Evolutionary conservation across 2,329 filamentous ascomycete species (phyloP), one percentile per base, ranked within the genome.

Genomic region (Colletotrichum sp.): DNA sequence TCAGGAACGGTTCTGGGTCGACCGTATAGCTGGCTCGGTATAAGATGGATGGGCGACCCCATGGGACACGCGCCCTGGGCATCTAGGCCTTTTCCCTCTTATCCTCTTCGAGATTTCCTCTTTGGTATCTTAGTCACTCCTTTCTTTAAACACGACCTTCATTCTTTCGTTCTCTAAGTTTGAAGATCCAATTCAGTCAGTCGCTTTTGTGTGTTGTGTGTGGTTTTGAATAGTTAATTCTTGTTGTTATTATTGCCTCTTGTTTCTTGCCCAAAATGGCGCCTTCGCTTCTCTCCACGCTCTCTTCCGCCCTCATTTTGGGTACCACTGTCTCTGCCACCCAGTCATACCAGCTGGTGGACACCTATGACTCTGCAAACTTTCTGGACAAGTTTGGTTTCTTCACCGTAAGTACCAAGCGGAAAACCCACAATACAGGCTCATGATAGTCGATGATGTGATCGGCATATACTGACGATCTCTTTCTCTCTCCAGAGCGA

Each of bases 351-450:
- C 61, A 77, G 18, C 32, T 79, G 32, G 52, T 36, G 0, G 75
- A 79, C 43, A 77, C 57, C 10, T 79, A 79, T 28, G 76, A 79
- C 60, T 71, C 78, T 15, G 71, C 75, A 4, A 89, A 89, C 82
- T 89, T 90, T 80, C 87, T 89, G 57, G 82, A 85, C 79, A 87
- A 89, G 80, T 89, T 88, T 77, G 73, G 82, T 58, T 89, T 89
- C 80, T 82, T 85, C 71, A 80, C 80, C 78, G 85, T 86, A 80
- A 67, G 82, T 16, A 52, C 43, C 43, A 2, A 6, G 36, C 16
- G 1, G 26, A 12, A 12, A 32, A 0, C 18, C 67, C 55, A 43
- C 52, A 36, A 32, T 38, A 43, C 32, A 61, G 55, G 21, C 55
- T 60, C 24, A 8, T 61, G 32, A 71, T 30, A 21, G n/a, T 26